phyloP scores from a whole-genome alignment of 768 basidiomycete species.

The Hebeloma cylindrosporum region DNA sequence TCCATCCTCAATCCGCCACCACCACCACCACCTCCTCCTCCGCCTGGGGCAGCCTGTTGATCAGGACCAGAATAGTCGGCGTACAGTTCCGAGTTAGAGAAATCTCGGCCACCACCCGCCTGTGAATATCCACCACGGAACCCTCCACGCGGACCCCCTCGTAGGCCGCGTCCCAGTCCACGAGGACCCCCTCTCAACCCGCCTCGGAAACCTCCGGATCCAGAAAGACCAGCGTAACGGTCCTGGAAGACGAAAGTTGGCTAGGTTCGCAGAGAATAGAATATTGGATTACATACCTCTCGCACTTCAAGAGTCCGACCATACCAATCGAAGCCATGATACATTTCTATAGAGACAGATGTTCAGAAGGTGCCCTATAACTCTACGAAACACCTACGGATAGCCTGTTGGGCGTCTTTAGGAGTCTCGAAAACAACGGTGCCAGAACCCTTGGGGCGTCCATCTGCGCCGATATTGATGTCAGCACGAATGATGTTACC shows the following conservation, averaged over 20 bases:
- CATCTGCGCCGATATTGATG: conserved; percentile 91
- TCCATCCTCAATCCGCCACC: conserved; percentile 41
- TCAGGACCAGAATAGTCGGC: conserved; percentile 93
- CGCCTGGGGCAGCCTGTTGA: conserved; percentile 44
- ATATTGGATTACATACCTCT: conserved; percentile 56
- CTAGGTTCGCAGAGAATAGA: not conserved
- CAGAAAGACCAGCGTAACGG: conserved; percentile 84
- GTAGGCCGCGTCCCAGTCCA: conserved; percentile 44
- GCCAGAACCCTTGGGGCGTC: conserved; percentile 94
- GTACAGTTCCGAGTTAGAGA: conserved; percentile 87
- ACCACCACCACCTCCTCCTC: conserved; percentile 38
- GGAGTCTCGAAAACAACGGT: conserved; percentile 93
- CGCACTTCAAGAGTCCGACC: conserved; percentile 94
- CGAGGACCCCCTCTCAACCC: conserved; percentile 50
- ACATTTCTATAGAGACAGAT: conserved; percentile 65
- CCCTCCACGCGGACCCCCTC: conserved; percentile 28
- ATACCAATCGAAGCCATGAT: conserved; percentile 97
- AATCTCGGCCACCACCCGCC: conserved; percentile 63
- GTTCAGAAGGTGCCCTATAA: conserved; percentile 2
- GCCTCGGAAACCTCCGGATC: conserved; percentile 58
- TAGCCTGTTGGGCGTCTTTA: conserved; percentile 89
- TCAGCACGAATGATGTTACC: conserved; percentile 96
- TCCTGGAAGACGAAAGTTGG: conserved; percentile 46
- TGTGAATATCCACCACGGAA: conserved; percentile 49
- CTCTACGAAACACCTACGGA: conserved; percentile 58